Evolutionary conservation across 1,139 yeast species (phyloP).

Genomic region (Geotrichum bryndzae): DNA sequence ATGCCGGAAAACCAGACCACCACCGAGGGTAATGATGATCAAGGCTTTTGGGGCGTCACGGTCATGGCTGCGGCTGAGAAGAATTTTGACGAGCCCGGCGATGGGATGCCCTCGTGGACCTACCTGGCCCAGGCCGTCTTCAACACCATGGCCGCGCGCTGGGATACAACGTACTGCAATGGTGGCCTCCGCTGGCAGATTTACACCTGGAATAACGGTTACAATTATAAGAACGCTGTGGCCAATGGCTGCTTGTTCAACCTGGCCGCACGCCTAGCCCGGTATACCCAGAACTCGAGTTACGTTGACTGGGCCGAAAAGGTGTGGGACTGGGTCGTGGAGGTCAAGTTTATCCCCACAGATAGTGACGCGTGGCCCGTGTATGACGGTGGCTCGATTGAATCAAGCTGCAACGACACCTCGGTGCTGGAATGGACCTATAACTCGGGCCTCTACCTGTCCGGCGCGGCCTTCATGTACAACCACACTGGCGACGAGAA

Average conservation of each 20-base stretch:
- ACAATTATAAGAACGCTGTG: slow-evolving; percentile 84
- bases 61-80: slow-evolving; percentile 79
- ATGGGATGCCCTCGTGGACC: slow-evolving; percentile 53
- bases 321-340: slow-evolving; percentile 77
- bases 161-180: slow-evolving; percentile 69
- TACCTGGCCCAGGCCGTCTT: slow-evolving; percentile 72
- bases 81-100: slow-evolving; percentile 60
- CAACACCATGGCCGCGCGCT: slow-evolving; percentile 82
- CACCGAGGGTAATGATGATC: slow-evolving; percentile 89
- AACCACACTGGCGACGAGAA: slow-evolving; percentile 61
- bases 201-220: slow-evolving; percentile 90
- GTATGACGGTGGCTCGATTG: slow-evolving; percentile 68
- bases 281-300: slow-evolving; percentile 65
- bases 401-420: slow-evolving; percentile 52
- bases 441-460: slow-evolving; percentile 71
- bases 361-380: slow-evolving; percentile 44
- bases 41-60: slow-evolving; percentile 84
- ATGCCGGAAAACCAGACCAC: slow-evolving; percentile 70
- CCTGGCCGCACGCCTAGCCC: slow-evolving; percentile 77
- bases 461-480: slow-evolving; percentile 75
- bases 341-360: slow-evolving; percentile 42
- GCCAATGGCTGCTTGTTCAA: slow-evolving; percentile 88
- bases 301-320: slow-evolving; percentile 79
- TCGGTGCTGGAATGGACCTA: slow-evolving; percentile 76
- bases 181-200: slow-evolving; percentile 98